Evolutionary conservation across 345 rosid genomes (phyloP).

Genomic region (Crucihimalaya himalaica): DNA sequence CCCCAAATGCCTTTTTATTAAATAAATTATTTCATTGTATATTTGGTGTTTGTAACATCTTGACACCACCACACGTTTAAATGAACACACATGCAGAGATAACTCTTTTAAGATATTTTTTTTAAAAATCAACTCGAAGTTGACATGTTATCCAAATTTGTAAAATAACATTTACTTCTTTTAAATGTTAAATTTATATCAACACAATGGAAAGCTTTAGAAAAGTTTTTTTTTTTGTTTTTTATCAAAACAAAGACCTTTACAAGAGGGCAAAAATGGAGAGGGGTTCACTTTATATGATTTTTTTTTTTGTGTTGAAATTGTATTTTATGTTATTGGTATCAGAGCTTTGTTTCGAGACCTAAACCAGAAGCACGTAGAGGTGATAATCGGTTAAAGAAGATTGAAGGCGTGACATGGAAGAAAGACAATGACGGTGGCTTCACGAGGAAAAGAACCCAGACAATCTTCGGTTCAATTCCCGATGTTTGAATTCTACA

Average conservation of each 20-base stretch:
- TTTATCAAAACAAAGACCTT: not conserved
- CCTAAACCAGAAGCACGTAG: too few species aligned
- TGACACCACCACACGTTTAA: conserved; percentile 13
- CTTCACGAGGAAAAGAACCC: too few species aligned
- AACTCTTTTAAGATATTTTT: not conserved
- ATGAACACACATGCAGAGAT: not conserved
- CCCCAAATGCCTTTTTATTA: not conserved
- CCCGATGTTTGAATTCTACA: too few species aligned
- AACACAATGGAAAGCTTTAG: not conserved
- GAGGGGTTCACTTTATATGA: not conserved
- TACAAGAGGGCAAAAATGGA: not conserved
- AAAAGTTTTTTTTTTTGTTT: too few species aligned
- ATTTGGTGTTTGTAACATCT: conserved; percentile 21
- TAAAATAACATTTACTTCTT: not conserved
- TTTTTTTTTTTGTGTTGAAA: not conserved
- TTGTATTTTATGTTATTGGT: not conserved
- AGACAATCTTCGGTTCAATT: too few species aligned
- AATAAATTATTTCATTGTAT: not conserved
- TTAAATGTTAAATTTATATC: too few species aligned
- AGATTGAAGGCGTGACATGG: too few species aligned
- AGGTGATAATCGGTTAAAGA: too few species aligned
- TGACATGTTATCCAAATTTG: conserved; percentile 7
- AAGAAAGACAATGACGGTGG: too few species aligned
- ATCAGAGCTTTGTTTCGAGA: too few species aligned
- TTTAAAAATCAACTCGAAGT: not conserved